phyloP scores from a whole-genome alignment of 1,284 basidiomycete genomes.

The Microbotryum violaceum region DNA sequence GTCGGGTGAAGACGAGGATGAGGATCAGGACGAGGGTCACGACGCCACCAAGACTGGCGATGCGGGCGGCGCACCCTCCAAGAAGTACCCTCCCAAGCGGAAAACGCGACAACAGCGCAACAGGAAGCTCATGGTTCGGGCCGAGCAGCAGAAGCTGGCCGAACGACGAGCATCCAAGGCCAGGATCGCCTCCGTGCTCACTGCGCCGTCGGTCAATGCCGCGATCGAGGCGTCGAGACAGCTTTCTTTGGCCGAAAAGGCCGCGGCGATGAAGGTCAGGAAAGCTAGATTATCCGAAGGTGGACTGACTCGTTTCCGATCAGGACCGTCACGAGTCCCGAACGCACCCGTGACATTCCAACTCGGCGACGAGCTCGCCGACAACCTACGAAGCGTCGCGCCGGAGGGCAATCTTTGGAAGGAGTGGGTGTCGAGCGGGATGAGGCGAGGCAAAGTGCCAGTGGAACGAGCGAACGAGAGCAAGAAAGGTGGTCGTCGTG shows the following conservation, averaged over 20 bases:
- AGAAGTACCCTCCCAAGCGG: constrained; percentile 50
- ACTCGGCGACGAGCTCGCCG: constrained; percentile 81
- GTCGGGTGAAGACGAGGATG: constrained; percentile 41
- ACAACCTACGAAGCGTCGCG: constrained; percentile 76
- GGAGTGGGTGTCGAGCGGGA: constrained; percentile 33
- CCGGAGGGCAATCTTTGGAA: constrained; percentile 37
- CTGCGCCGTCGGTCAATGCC: constrained; percentile 51
- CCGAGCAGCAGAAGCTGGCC: constrained; percentile 35
- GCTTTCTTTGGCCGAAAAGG: constrained; percentile 44
- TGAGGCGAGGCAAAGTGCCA: constrained; percentile 32
- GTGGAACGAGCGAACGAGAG: constrained; percentile 32
- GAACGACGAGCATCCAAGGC: constrained; percentile 50
- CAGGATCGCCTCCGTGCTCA: constrained; percentile 52
- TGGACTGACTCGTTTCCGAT: constrained; percentile 54
- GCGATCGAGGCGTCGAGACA: constrained; percentile 45
- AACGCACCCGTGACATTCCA: constrained; percentile 71
- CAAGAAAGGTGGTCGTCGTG: constrained; percentile 31
- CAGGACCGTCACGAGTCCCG: constrained; percentile 65
- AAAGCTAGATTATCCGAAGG: constrained; percentile 46
- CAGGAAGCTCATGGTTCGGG: constrained; percentile 58
- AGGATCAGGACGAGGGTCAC: constrained; percentile 38
- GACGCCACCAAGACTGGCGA: constrained; percentile 37
- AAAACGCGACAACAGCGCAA: constrained; percentile 51
- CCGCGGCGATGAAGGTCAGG: constrained; percentile 40
- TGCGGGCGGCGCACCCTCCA: constrained; percentile 36